Evolutionary conservation across 805 yeast species (phyloP).

Genomic region (Allodekkera sacchari): DNA sequence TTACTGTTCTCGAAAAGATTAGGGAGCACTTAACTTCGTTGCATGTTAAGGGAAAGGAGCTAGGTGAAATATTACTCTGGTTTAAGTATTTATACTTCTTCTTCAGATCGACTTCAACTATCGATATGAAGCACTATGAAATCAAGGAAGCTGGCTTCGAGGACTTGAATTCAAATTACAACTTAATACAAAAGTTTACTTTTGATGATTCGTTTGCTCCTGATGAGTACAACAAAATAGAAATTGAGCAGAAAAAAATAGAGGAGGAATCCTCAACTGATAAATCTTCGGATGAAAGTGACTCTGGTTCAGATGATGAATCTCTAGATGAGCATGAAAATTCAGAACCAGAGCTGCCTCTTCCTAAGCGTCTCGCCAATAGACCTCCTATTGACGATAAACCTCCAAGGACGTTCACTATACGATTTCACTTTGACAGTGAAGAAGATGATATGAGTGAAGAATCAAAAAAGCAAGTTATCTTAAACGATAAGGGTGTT

Average conservation of each 20-base stretch:
- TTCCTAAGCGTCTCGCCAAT: conserved; percentile 16
- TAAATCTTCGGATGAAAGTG: conserved; percentile 4
- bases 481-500: conserved; percentile 4
- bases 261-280: too few relatives aligned
- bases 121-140: conserved; percentile 38
- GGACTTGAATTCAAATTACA: conserved; percentile 27
- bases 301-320: conserved; percentile 3
- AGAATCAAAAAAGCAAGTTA: conserved; percentile 7
- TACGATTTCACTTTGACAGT: conserved; percentile 16
- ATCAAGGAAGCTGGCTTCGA: conserved; percentile 36
- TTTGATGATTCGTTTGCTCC: conserved; percentile 19
- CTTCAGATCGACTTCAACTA: conserved; percentile 40
- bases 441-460: conserved; percentile 8
- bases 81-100: conserved; percentile 27
- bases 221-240: conserved; percentile 17
- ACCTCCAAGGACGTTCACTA: conserved; percentile 26
- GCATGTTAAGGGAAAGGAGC: conserved; percentile 10
- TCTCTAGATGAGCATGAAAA: conserved; percentile 3
- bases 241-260: conserved; percentile 14
- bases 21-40: conserved; percentile 9
- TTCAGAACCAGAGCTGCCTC: conserved; percentile 7
- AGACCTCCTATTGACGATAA: conserved; percentile 20
- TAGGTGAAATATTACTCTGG: conserved; percentile 21
- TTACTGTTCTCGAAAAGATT: conserved; percentile 17
- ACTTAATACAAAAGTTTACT: conserved; percentile 17